Conservation (phyloP, 176 grass and related monocot genomes). For the Oryza glumipatula region DNA sequence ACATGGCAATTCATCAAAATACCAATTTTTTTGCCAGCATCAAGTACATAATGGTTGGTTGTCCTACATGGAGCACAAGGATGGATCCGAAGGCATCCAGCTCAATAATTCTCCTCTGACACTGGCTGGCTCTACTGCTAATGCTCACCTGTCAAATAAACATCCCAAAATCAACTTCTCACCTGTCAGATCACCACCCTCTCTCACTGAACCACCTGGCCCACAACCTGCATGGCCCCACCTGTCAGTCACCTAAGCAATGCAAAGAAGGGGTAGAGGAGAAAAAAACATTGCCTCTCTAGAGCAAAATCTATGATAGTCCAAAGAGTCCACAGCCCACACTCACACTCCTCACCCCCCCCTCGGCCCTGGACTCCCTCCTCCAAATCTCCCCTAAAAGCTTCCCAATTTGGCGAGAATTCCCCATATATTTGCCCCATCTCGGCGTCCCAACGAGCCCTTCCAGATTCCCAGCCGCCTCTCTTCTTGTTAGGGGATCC, state of each 20-base stretch:
- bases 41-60: background rate
- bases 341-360: background rate
- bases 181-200: background rate
- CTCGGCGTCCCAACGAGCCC: constrained; percentile 1
- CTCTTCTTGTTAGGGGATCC: constrained; percentile 33
- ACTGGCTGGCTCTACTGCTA: background rate
- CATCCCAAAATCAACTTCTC: background rate
- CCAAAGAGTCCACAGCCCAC: constrained; percentile 16
- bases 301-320: constrained; percentile 22
- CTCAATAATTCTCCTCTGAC: constrained; percentile 29
- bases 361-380: background rate
- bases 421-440: background rate
- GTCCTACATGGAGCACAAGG: background rate
- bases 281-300: background rate
- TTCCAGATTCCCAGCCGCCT: background rate
- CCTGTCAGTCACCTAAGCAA: background rate
- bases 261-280: background rate
- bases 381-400: constrained; percentile 5
- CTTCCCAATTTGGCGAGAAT: constrained; percentile 1
- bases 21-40: background rate
- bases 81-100: constrained; percentile 9
- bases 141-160: constrained; percentile 38
- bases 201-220: rapidly evolving
- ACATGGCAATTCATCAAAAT: background rate
- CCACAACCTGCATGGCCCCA: background rate